Evolutionary conservation across 129 eudicot species (phyloP).

Genomic region (Cynara cardunculus): DNA sequence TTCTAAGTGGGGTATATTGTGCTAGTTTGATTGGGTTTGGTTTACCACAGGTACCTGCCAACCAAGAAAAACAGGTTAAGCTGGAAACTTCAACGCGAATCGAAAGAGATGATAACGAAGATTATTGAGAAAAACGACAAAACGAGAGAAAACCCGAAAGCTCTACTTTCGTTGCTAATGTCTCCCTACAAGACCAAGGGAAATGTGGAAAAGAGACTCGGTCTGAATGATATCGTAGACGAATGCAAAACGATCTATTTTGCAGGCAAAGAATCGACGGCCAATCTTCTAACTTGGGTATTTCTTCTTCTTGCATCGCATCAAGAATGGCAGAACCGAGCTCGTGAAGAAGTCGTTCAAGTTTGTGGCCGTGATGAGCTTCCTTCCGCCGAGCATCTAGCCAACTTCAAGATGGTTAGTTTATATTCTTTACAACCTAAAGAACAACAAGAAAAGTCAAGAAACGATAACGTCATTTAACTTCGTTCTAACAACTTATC

Average conservation of each 20-base stretch:
- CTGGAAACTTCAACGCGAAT: constrained; percentile 48
- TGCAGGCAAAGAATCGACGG: constrained; percentile 80
- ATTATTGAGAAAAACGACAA: constrained; percentile 28
- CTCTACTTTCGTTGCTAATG: constrained; percentile 44
- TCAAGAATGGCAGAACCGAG: constrained; percentile 66
- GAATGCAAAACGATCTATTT: constrained; percentile 80
- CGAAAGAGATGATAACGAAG: constrained; percentile 36
- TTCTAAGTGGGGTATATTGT: background rate
- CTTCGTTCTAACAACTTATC: background rate
- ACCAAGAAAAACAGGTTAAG: constrained; percentile 62
- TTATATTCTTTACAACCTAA: background rate
- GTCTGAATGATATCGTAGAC: constrained; percentile 44
- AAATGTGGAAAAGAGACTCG: constrained; percentile 38
- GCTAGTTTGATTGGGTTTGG: background rate
- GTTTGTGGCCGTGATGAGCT: constrained; percentile 23
- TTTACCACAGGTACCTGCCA: constrained; percentile 49
- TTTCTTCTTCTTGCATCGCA: constrained; percentile 48
- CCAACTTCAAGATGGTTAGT: constrained; percentile 58
- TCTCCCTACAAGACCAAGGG: constrained; percentile 37
- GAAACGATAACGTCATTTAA: background rate
- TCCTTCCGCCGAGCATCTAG: constrained; percentile 42
- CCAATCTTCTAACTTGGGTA: constrained; percentile 56
- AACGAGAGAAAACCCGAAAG: constrained; percentile 22
- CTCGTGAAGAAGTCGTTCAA: constrained; percentile 48
- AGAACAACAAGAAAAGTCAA: no score